phyloP scores from a whole-genome alignment of 179 eudicot species.

The Patellifolia procumbens region DNA sequence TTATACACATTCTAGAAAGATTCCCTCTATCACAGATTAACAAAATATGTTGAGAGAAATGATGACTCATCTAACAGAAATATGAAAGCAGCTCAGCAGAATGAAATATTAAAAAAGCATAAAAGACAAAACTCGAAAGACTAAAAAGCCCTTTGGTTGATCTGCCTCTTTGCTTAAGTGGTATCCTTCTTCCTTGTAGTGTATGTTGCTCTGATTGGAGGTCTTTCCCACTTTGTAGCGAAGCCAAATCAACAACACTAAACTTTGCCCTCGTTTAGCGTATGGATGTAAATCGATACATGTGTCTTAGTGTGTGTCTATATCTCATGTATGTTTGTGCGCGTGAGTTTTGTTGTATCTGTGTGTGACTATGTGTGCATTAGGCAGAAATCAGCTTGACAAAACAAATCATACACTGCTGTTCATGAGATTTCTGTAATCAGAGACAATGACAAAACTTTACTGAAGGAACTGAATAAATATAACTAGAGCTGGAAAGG shows the following conservation, averaged over 20 bases:
- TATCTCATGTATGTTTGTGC: not conserved
- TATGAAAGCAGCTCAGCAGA: too few relatives aligned
- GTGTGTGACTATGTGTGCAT: not conserved
- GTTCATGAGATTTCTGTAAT: not conserved
- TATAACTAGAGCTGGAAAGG: not conserved
- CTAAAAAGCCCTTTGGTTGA: too few relatives aligned
- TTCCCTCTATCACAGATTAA: too few relatives aligned
- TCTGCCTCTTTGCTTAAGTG: too few relatives aligned
- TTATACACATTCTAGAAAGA: too few relatives aligned
- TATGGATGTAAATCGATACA: not conserved
- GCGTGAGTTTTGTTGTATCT: not conserved
- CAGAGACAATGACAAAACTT: not conserved
- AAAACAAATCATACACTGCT: not conserved
- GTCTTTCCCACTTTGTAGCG: too few relatives aligned
- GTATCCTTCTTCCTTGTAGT: too few relatives aligned
- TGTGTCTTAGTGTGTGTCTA: not conserved
- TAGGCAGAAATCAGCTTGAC: not conserved
- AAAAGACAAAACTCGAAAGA: too few relatives aligned
- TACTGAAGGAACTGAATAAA: not conserved
- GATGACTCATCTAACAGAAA: too few relatives aligned
- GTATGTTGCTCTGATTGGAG: too few relatives aligned
- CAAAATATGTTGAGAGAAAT: too few relatives aligned
- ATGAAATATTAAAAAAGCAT: too few relatives aligned
- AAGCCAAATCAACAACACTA: not conserved
- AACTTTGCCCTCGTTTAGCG: not conserved